These are phyloP conservation scores for Phaseolus lunatus DNA, from an alignment of 306 rosid genomes.

Conservation along the genomic window DNA sequence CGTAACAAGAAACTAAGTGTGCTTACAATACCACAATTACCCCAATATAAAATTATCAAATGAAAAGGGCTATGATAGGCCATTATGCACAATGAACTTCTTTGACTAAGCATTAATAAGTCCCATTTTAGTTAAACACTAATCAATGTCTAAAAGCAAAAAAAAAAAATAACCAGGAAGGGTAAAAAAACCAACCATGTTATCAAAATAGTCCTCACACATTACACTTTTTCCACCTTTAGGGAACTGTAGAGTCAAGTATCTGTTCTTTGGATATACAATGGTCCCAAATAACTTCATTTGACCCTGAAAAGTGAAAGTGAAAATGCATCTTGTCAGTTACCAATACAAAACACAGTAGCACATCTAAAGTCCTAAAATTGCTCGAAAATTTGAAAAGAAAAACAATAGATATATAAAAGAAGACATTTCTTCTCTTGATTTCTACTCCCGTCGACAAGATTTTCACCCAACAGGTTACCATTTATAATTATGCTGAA, in stretches of 20 bases:
- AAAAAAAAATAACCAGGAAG: slow-evolving; percentile 1
- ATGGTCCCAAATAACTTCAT: slow-evolving; percentile 95
- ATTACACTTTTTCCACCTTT: slow-evolving; percentile 82
- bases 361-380: slow-evolving; percentile 3
- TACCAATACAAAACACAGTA: neutral
- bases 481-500: slow-evolving; percentile 1
- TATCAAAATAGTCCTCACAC: slow-evolving; percentile 94
- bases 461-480: slow-evolving; percentile 7
- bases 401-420: neutral
- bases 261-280: slow-evolving; percentile 82
- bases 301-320: slow-evolving; percentile 64
- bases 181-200: slow-evolving; percentile 66
- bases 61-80: neutral
- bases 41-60: slow-evolving; percentile 11
- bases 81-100: slow-evolving; percentile 11
- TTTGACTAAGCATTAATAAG: slow-evolving; percentile 9
- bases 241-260: slow-evolving; percentile 86
- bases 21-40: neutral
- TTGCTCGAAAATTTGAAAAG: neutral
- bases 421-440: neutral
- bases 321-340: slow-evolving; percentile 32
- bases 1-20: slow-evolving; percentile 6
- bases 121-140: neutral
- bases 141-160: neutral
- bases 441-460: slow-evolving; percentile 10